Evolutionary conservation across 2,329 filamentous ascomycete species (phyloP).

Genomic region (Aaosphaeria pasadenensis): DNA sequence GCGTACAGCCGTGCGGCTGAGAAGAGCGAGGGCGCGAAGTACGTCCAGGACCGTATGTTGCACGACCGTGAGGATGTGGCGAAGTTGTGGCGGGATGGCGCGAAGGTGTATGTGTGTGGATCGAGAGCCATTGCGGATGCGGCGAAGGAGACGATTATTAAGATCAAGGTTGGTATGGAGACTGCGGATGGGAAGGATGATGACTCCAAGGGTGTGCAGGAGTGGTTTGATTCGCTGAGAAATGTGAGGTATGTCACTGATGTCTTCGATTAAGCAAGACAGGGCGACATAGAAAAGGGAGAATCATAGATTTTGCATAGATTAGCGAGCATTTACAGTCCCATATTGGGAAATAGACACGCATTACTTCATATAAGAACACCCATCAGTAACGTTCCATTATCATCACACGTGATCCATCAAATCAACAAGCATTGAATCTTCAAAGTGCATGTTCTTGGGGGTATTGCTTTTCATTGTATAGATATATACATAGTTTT

Average conservation of each 20-base stretch:
- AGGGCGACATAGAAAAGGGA: too few relatives aligned
- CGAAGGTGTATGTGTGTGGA: constrained; percentile 65
- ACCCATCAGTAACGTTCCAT: too few relatives aligned
- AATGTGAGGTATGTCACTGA: constrained; percentile 48
- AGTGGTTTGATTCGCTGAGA: constrained; percentile 46
- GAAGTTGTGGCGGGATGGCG: constrained; percentile 46
- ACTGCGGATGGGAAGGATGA: constrained; percentile 40
- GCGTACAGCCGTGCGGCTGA: constrained; percentile 54
- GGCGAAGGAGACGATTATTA: constrained; percentile 24
- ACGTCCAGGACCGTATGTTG: constrained; percentile 54
- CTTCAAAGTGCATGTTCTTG: too few relatives aligned
- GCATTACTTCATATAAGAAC: too few relatives aligned
- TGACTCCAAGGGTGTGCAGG: constrained; percentile 37
- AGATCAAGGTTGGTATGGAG: constrained; percentile 33
- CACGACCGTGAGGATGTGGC: constrained; percentile 46
- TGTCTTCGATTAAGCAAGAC: constrained; percentile 36
- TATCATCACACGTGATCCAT: too few relatives aligned
- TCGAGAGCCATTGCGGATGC: constrained; percentile 47
- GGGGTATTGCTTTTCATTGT: too few relatives aligned
- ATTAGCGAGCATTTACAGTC: too few relatives aligned
- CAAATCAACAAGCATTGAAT: too few relatives aligned
- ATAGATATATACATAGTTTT: too few relatives aligned
- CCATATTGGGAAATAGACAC: too few relatives aligned
- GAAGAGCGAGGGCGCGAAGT: constrained; percentile 47
- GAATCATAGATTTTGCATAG: too few relatives aligned